Evolutionary conservation across 495 filamentous ascomycete species (phyloP).

Genomic region (Aspergillus cavernicola): DNA sequence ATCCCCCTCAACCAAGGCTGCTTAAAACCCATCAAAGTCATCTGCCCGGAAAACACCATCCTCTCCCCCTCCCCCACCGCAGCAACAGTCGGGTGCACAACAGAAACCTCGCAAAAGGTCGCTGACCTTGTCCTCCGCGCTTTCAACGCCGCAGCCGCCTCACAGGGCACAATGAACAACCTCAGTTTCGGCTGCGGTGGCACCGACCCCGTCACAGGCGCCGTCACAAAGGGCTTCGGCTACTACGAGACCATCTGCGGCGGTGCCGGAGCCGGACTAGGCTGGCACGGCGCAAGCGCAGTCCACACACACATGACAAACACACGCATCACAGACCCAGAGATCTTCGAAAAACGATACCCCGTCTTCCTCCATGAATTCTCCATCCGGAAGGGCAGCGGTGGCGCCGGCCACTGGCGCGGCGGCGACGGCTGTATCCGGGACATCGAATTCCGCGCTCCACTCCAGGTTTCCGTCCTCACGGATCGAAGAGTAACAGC

Average conservation of each 20-base stretch:
- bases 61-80: constrained; percentile 76
- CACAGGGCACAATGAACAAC: constrained; percentile 87
- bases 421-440: constrained; percentile 36
- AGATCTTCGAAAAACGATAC: constrained; percentile 89
- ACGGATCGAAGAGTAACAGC: constrained; percentile 78
- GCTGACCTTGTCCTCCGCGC: constrained; percentile 86
- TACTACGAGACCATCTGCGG: constrained; percentile 96
- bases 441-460: constrained; percentile 36
- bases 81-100: constrained; percentile 82
- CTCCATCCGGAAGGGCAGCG: constrained; percentile 60
- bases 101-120: constrained; percentile 71
- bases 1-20: constrained; percentile 96
- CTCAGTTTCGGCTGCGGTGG: constrained; percentile 40
- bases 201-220: constrained; percentile 22
- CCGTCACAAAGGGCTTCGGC: constrained; percentile 61
- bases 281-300: constrained; percentile 79
- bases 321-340: constrained; percentile 88
- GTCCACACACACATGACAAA: constrained; percentile 97
- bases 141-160: constrained; percentile 80
- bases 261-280: constrained; percentile 74
- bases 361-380: constrained; percentile 82
- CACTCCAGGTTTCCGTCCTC: constrained; percentile 82
- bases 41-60: constrained; percentile 73
- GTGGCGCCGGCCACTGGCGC: constrained; percentile 25
- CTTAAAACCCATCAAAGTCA: constrained; percentile 74